Base-by-base conservation (phyloP, 495 filamentous ascomycete genomes). In the Talaromyces thailandensis region DNA sequence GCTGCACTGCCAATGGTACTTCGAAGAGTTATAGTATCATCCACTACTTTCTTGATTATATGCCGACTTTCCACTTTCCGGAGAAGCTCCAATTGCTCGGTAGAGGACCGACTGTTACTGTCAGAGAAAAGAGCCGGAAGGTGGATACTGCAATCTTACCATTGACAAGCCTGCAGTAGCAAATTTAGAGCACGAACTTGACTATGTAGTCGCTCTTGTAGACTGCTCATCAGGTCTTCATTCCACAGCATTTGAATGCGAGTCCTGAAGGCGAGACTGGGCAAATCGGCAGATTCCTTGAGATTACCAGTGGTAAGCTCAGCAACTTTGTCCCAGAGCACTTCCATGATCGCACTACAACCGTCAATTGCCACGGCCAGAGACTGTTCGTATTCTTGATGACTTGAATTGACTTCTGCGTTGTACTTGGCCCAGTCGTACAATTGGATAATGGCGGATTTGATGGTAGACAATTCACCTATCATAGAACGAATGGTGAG, bases 101-200 rank as follows among this genome's bases (percentile, higher is more conserved):
- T 67, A n/a, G 67, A 69, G 6, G 73, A 69, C 56, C 65, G 70
- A 65, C 75, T 76, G 55, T 8, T 37, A 29, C 16, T 14, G 50
- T 70, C 40, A 67, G 59, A 37, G 50, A 31, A 16, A n/a, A n/a
- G n/a, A n/a, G n/a, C n/a, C n/a, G n/a, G 28, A 24, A 16, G 6
- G 16, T 24, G 18, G 26, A 32, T 9, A 6, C 11, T 35, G 26
- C 21, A 53, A 52, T 62, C 72, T 69, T 62, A 80, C 77, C 76
- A 79, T 65, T 76, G 72, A 52, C 69, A 74, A n/a, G 75, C 77
- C 56, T 76, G 72, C 9, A 81, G 65, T 55, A 81, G 60, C 14
- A 81, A 63, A 57, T 80, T 76, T 25, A 81, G 64, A 7, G 79
- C 79, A 43, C 68, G 63, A 18, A 77, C 68, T 52, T 81, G 77